Percentiles rank a stretch among this genome's conserved stretches.
These are phyloP conservation scores for Xylariaceae sp. DNA, from an alignment of 2,329 filamentous ascomycete genomes.

Conservation along the genomic window DNA sequence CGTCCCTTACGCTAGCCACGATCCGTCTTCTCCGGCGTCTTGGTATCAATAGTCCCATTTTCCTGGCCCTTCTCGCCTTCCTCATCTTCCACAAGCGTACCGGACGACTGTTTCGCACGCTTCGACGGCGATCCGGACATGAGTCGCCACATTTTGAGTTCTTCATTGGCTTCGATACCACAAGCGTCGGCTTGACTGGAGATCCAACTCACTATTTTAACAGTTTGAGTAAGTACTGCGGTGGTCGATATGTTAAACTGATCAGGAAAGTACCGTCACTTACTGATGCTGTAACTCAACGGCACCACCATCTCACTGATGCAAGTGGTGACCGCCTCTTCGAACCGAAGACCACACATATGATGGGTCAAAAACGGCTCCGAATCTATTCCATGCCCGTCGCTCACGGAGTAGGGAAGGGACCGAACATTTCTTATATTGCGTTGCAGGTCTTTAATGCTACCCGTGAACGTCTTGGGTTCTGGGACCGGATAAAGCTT, in stretches of 20 bases:
- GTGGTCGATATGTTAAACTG: not conserved
- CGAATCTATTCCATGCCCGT: conserved; percentile 17
- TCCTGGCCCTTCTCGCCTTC: not conserved
- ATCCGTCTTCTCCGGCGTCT: not conserved
- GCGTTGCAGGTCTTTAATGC: conserved; percentile 19
- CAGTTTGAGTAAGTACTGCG: no score
- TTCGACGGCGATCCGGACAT: not conserved
- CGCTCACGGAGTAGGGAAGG: no score
- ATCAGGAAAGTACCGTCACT: not conserved
- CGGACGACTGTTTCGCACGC: not conserved
- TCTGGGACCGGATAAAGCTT: conserved; percentile 24
- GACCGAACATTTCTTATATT: conserved; percentile 14
- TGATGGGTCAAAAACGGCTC: conserved; percentile 23
- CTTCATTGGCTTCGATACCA: conserved; percentile 21
- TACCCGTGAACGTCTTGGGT: conserved; percentile 15
- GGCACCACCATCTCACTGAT: conserved; percentile 19
- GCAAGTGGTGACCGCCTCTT: conserved; percentile 8
- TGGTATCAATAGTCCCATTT: not conserved
- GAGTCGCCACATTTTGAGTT: conserved; percentile 27
- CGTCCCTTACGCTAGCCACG: not conserved
- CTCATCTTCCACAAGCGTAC: not conserved
- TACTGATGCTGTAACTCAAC: conserved; percentile 14
- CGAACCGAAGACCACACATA: conserved; percentile 22
- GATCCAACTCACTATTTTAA: conserved; percentile 18
- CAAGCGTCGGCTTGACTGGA: conserved; percentile 19